Evolutionary conservation across 768 basidiomycete species (phyloP).

Genomic region (Suillus discolor): DNA sequence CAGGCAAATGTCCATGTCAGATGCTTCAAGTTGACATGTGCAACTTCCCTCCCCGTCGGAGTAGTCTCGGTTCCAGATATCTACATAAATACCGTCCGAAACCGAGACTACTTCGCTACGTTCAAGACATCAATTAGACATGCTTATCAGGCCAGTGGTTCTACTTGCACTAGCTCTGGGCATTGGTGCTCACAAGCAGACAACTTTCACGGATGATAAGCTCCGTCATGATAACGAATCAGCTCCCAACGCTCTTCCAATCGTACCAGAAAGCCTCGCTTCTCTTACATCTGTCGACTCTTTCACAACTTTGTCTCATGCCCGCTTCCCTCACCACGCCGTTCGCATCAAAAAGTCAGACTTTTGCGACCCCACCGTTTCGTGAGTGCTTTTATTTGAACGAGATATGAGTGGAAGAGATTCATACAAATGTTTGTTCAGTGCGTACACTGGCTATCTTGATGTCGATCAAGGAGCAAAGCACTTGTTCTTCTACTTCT

Average conservation of each 20-base stretch:
- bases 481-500: conserved; percentile 62
- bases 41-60: background rate
- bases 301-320: conserved; percentile 46
- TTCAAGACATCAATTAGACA: background rate
- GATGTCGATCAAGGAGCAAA: conserved; percentile 52
- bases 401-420: background rate
- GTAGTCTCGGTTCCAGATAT: conserved; percentile 2
- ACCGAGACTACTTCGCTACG: background rate
- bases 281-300: conserved; percentile 27
- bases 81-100: background rate
- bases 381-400: conserved; percentile 15
- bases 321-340: conserved; percentile 53
- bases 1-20: background rate
- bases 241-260: background rate
- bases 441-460: conserved; percentile 50
- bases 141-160: background rate
- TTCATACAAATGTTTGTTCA: conserved; percentile 14
- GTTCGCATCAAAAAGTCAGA: conserved; percentile 61
- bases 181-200: background rate
- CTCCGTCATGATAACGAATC: background rate
- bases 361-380: conserved; percentile 66
- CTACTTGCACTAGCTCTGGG: background rate
- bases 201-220: background rate
- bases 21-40: background rate
- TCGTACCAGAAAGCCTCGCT: conserved; percentile 18